A percentile compares a stretch with the other conserved stretches of the same genome.
Conservation (phyloP, 2,329 filamentous ascomycete species). For the Cladobotryum protrusum region DNA sequence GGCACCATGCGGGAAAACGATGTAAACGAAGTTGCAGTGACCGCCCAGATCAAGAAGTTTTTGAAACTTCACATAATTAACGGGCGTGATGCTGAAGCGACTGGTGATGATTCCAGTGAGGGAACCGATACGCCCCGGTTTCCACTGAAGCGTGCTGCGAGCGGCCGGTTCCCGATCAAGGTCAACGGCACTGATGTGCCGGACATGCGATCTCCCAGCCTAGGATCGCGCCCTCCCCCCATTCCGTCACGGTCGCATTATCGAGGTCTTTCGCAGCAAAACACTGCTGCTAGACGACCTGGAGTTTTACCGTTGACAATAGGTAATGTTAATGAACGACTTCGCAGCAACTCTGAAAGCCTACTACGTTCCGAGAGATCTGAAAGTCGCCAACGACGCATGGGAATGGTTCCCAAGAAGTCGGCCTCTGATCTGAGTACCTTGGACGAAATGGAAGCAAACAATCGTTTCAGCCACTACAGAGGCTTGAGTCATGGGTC, state of each 20-base stretch:
- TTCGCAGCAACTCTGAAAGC: conserved; percentile 60
- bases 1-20: conserved; percentile 52
- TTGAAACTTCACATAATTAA: conserved; percentile 47
- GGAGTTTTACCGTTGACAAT: conserved; percentile 66
- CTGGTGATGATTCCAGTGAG: conserved; percentile 61
- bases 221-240: conserved; percentile 59
- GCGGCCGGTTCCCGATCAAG: conserved; percentile 62
- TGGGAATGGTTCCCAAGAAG: conserved; percentile 58
- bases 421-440: conserved; percentile 50
- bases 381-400: conserved; percentile 53
- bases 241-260: conserved; percentile 75
- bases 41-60: conserved; percentile 56
- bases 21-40: conserved; percentile 54
- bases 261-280: conserved; percentile 66
- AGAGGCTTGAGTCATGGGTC: conserved; percentile 63
- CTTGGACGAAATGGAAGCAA: conserved; percentile 55
- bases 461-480: conserved; percentile 61
- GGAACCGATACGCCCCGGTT: conserved; percentile 74
- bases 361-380: conserved; percentile 48
- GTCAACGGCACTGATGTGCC: conserved; percentile 67
- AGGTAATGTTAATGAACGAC: conserved; percentile 61
- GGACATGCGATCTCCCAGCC: conserved; percentile 61
- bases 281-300: conserved; percentile 57
- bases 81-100: conserved; percentile 50
- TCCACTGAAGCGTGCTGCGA: conserved; percentile 54